Base-by-base conservation (phyloP, 257 asterid species). In the Linaria vulgaris region DNA sequence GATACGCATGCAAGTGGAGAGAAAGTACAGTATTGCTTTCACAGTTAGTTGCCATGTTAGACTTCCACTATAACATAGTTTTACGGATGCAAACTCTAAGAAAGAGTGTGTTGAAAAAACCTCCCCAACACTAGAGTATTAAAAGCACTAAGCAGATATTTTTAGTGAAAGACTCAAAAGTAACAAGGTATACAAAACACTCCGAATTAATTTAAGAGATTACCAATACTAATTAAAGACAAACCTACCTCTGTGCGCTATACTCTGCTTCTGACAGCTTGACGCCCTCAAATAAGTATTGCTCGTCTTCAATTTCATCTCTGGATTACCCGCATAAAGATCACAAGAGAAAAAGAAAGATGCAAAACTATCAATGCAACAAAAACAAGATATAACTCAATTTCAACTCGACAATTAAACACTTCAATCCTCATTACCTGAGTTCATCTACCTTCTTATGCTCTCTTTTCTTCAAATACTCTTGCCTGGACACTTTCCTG, bases 381-480 rank as follows among this genome's bases (percentile, higher is more conserved):
- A 47, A 51, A 63, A 67, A 62, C 56, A 56, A 45, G 20, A 69
- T 56, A 69, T 56, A 31, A 59, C 41, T 56, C 63, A 5, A 61
- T 37, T 61, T 56, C 27, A 56, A 58, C 45, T 7, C 22, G 47
- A 39, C 37, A 6, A 55, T 51, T 50, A 60, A 61, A 30, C 14
- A 58, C 31, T 22, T 60, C 21, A 63, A 68, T 22, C 51, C 61
- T 63, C 48, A 30, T 63, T 81, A 87, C 97, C 89, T 75, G 69
- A 88, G 88, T 80, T 86, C 96, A 2, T 91, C 98, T 61, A 91
- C 72, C 74, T 88, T 91, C 80, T 88, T 86, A 51, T 86, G 91
- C 90, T 91, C 98, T 76, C 98, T 76, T 78, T 88, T 86, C 95
- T 91, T 88, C 72, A 91, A 70, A 69, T 91, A 91, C 70, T 86